These are phyloP conservation scores for Aspergillus persii DNA, from an alignment of 2,329 filamentous ascomycete species.

Conservation along the genomic window DNA sequence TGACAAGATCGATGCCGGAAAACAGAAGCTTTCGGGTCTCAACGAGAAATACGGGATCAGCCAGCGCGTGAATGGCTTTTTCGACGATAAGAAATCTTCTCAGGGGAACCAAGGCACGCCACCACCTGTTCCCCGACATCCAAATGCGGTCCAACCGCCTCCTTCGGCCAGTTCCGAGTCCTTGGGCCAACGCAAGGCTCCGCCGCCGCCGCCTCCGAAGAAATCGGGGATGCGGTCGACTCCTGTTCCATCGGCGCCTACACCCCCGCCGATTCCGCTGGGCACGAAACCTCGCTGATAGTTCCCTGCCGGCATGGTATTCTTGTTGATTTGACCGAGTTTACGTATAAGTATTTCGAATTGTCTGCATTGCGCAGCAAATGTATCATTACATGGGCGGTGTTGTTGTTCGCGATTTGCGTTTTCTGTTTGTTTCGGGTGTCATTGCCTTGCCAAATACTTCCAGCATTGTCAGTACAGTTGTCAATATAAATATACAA, in stretches of 20 bases:
- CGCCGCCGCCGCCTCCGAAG: constrained; percentile 60
- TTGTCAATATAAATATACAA: background rate
- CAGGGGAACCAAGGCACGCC: constrained; percentile 14
- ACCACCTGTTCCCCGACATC: constrained; percentile 23
- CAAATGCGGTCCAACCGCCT: constrained; percentile 22
- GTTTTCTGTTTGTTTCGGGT: too few relatives aligned
- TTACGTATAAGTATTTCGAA: background rate
- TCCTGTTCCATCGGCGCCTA: constrained; percentile 27
- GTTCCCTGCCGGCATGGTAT: background rate
- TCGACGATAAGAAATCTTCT: constrained; percentile 41
- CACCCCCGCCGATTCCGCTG: constrained; percentile 57
- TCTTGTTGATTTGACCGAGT: background rate
- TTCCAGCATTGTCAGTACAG: background rate
- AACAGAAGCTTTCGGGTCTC: constrained; percentile 52
- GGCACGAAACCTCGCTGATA: constrained; percentile 54
- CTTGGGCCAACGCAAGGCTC: constrained; percentile 48
- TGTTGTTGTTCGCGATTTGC: background rate
- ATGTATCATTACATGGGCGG: constrained; percentile 1
- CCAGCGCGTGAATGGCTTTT: constrained; percentile 48
- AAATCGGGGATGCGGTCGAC: constrained; percentile 49
- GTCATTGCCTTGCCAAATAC: background rate
- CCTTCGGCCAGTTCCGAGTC: constrained; percentile 31
- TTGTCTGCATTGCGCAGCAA: background rate
- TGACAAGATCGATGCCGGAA: constrained; percentile 64
- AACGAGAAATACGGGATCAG: constrained; percentile 41